phyloP scores from a whole-genome alignment of 2,329 filamentous ascomycete species.

The Colletotrichum graminicola region DNA sequence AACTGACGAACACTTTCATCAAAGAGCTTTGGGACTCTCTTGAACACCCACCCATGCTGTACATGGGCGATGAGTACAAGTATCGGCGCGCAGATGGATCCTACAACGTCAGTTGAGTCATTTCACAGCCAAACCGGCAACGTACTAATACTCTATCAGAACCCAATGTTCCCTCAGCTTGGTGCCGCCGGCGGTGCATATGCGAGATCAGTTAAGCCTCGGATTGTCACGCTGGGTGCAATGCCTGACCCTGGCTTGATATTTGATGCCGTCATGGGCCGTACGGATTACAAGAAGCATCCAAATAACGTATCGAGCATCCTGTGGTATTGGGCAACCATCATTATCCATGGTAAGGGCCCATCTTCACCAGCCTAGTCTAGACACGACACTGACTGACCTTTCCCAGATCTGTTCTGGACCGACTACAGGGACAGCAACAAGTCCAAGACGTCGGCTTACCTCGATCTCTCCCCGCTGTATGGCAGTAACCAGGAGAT shows the following conservation, averaged over 20 bases:
- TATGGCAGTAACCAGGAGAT: slow-evolving; percentile 78
- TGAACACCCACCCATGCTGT: slow-evolving; percentile 78
- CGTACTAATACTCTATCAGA: slow-evolving; percentile 54
- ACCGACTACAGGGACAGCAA: slow-evolving; percentile 72
- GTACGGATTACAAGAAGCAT: slow-evolving; percentile 64
- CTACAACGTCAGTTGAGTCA: slow-evolving; percentile 64
- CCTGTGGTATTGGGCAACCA: slow-evolving; percentile 63
- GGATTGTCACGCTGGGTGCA: slow-evolving; percentile 70
- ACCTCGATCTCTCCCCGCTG: slow-evolving; percentile 77
- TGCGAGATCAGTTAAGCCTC: slow-evolving; percentile 72
- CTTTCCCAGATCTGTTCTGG: slow-evolving; percentile 72
- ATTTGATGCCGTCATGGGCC: slow-evolving; percentile 72
- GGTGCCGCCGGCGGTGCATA: slow-evolving; percentile 78
- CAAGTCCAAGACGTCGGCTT: slow-evolving; percentile 76
- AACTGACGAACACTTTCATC: slow-evolving; percentile 77
- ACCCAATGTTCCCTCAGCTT: slow-evolving; percentile 73
- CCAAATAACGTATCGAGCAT: slow-evolving; percentile 80
- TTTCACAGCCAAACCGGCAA: too few relatives aligned
- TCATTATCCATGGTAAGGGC: slow-evolving; percentile 75
- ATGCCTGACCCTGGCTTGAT: slow-evolving; percentile 75
- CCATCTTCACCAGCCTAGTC: not conserved
- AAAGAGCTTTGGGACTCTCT: slow-evolving; percentile 78
- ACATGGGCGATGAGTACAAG: slow-evolving; percentile 70
- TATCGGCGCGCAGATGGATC: slow-evolving; percentile 80
- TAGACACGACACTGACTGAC: slow-evolving; percentile 1